Percentiles rank a stretch among this genome's conserved stretches.
These are phyloP conservation scores for Fusarium austroafricanum DNA, from an alignment of 2,329 filamentous ascomycete genomes.

Conservation along the genomic window DNA sequence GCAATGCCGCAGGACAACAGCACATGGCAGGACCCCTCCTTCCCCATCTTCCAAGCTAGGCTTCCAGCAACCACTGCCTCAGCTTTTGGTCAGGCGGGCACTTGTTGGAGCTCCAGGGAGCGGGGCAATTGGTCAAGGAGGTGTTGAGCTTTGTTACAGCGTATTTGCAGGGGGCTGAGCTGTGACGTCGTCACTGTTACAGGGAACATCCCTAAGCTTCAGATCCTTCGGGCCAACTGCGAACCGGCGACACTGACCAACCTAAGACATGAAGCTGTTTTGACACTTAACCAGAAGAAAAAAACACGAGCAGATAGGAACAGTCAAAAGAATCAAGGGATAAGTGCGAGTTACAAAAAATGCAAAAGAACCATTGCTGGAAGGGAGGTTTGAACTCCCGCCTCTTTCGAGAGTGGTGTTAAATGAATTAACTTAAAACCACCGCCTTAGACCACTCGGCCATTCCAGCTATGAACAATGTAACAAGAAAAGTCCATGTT, in stretches of 20 bases:
- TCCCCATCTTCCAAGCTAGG: constrained; percentile 13
- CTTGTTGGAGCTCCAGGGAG: constrained; percentile 9
- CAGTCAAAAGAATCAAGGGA: neutral
- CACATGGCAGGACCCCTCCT: constrained; percentile 36
- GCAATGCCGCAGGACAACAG: neutral
- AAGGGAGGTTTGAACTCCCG: constrained; percentile 13
- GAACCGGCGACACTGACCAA: neutral
- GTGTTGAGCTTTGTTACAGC: constrained; percentile 2
- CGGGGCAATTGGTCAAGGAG: constrained; percentile 8
- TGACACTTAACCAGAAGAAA: neutral
- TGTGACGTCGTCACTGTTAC: constrained; percentile 27
- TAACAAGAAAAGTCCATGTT: neutral
- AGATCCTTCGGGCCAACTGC: neutral
- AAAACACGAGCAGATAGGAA: neutral
- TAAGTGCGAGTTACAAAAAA: neutral
- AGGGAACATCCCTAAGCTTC: constrained; percentile 7
- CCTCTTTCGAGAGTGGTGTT: constrained; percentile 15
- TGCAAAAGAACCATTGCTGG: neutral
- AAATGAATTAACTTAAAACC: constrained; percentile 3
- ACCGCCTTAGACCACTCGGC: constrained; percentile 13
- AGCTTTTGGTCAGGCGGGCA: constrained; percentile 39
- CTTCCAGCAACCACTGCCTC: constrained; percentile 21
- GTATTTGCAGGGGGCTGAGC: constrained; percentile 5
- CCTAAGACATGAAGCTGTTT: neutral
- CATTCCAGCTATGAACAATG: constrained; percentile 7